Evolutionary conservation across 208 protist species (phyloP), one percentile per base, ranked within the genome.

Genomic region (Acanthamoeba castellanii): DNA sequence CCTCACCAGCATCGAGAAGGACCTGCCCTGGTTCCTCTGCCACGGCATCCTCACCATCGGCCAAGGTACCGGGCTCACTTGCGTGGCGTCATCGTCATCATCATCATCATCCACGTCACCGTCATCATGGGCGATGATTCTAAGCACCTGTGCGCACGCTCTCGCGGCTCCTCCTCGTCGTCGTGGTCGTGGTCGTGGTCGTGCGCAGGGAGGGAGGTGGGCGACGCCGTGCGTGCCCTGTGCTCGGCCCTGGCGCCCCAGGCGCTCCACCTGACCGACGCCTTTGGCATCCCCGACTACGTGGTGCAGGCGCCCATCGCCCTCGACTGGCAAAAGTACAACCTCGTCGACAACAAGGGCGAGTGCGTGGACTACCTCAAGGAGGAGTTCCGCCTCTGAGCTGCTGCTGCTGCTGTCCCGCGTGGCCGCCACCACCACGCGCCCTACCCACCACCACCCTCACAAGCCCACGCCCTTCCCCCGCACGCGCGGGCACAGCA

Each of bases 281-380:
- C 96, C 55, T 97, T 97, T 74, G 95, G 93, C 68, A 97, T 97
- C 84, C 97, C 96, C 25, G 84, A 97, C 92, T 94, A 96, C 93
- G 52, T 96, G 30, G 59, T 97, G 3, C 84, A 61, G 57, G 95
- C 96, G 25, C 95, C 97, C 27, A 97, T 97, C n/a, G 96, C 95
- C 27, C 92, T 85, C 64, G 96, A 97, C 68, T 97, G 95, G 95
- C 42, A 85, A 18, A 52, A 87, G 32, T 95, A 95, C 94, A 95
- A 95, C 66, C 30, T 70, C 27, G 66, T 59, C 14, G 87, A 94
- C n/a, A 95, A 95, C 61, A 70, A 94, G 11, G 94, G 94, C 3
- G 94, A 95, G 82, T 55, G 55, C 32, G 72, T 50, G 16, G 74
- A 82, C 72, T 82, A 82, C 27, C 37, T 82, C 72, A 82, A 82